These are phyloP conservation scores for Rhododendron vialii DNA, from an alignment of 148 eudicot genomes.

Conservation along the genomic window DNA sequence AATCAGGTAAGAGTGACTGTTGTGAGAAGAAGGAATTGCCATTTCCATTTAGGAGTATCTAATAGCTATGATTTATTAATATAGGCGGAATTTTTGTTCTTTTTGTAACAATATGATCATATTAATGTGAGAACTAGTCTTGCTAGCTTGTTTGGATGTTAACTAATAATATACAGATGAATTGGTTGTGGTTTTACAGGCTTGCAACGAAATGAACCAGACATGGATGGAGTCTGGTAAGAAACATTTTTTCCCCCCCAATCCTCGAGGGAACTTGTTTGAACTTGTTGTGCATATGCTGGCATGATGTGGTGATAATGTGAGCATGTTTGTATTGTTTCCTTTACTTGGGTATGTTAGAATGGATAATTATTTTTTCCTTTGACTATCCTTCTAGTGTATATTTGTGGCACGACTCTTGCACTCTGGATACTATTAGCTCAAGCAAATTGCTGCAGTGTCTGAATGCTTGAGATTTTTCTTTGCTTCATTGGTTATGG, in stretches of 20 bases:
- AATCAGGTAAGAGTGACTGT: constrained; percentile 60
- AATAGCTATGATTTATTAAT: neutral
- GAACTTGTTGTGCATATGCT: neutral
- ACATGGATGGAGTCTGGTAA: constrained; percentile 99
- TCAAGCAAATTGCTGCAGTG: neutral
- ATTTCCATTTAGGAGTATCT: neutral
- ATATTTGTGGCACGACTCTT: neutral
- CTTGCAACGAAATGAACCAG: constrained; percentile 89
- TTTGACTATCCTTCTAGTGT: neutral
- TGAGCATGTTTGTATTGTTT: neutral
- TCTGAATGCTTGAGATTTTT: neutral
- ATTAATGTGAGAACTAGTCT: neutral
- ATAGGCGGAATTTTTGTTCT: neutral
- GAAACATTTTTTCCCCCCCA: neutral
- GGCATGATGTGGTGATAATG: neutral
- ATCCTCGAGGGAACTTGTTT: neutral
- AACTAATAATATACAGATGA: constrained; percentile 4
- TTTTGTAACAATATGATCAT: neutral
- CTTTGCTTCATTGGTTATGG: neutral
- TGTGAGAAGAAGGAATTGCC: neutral
- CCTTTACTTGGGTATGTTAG: neutral
- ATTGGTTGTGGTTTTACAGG: constrained; percentile 39
- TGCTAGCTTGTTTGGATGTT: neutral
- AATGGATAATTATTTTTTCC: neutral
- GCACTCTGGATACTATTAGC: neutral